Percentiles rank a stretch among this genome's conserved stretches.
Conservation (phyloP, 2,329 filamentous ascomycete genomes). For the Gaeumannomyces tritici region DNA sequence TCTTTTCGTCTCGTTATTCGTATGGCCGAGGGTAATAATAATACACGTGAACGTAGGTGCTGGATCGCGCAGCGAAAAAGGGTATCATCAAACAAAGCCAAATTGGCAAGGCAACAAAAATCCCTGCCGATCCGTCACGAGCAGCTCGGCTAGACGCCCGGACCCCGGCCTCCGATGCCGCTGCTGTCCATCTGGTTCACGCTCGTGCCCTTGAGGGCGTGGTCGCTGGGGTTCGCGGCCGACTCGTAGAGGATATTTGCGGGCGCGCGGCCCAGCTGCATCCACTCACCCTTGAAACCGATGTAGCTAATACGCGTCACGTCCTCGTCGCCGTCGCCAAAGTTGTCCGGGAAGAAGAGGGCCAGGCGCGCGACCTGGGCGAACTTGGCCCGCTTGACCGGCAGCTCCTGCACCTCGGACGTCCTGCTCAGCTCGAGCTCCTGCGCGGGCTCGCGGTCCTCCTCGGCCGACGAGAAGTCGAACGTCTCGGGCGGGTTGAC, state of each 20-base stretch:
- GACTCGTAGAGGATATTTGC: slow-evolving; percentile 87
- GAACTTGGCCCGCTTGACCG: slow-evolving; percentile 81
- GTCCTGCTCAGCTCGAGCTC: slow-evolving; percentile 69
- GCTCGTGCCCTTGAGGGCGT: slow-evolving; percentile 53
- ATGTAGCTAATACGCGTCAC: slow-evolving; percentile 72
- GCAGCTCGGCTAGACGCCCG: background rate
- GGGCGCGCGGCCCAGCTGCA: slow-evolving; percentile 74
- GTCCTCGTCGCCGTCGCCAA: slow-evolving; percentile 34
- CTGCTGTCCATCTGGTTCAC: slow-evolving; percentile 47
- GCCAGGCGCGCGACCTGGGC: slow-evolving; percentile 73
- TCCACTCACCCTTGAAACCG: slow-evolving; percentile 92
- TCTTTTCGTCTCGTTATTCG: no score
- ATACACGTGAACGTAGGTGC: background rate
- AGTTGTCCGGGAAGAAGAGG: slow-evolving; percentile 59
- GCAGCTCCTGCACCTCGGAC: slow-evolving; percentile 74
- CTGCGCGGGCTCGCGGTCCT: slow-evolving; percentile 65
- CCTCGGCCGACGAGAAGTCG: slow-evolving; percentile 70
- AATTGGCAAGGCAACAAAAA: background rate
- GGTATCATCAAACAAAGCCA: background rate
- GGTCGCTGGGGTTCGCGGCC: slow-evolving; percentile 83
- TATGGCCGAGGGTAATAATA: background rate
- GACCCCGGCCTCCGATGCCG: slow-evolving; percentile 32
- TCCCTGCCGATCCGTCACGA: no score
- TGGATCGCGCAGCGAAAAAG: background rate
- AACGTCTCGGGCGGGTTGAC: slow-evolving; percentile 75